Percentiles rank a stretch among this genome's conserved stretches.
phyloP scores from a whole-genome alignment of 73 alveolate species.

The Durusdinium trenchii region DNA sequence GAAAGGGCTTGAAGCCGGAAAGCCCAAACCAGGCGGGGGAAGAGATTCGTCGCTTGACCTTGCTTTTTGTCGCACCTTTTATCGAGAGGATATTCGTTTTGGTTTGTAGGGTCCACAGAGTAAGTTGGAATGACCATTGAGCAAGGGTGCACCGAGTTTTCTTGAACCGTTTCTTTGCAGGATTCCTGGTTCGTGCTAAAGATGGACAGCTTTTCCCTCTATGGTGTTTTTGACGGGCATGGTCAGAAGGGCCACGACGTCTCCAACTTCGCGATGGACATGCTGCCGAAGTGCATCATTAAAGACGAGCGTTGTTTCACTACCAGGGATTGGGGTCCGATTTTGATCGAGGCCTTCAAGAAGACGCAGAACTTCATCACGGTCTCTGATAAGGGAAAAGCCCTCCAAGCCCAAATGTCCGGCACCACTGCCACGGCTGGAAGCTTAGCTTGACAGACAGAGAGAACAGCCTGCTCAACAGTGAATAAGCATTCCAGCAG shows the following conservation, averaged over 20 bases:
- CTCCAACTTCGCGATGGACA: slow-evolving; percentile 95
- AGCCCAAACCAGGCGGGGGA: slow-evolving; percentile 96
- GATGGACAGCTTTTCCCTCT: slow-evolving; percentile 94
- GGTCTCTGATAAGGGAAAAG: slow-evolving; percentile 64
- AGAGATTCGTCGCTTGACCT: background rate
- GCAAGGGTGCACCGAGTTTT: too few species aligned
- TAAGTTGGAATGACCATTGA: too few species aligned
- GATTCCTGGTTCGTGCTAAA: slow-evolving; percentile 95
- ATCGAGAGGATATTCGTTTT: too few species aligned
- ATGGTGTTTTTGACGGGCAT: slow-evolving; percentile 96
- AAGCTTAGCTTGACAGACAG: background rate
- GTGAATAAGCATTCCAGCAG: too few species aligned
- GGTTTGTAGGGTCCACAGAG: slow-evolving; percentile 72
- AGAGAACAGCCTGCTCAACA: too few species aligned
- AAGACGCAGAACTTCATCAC: slow-evolving; percentile 85
- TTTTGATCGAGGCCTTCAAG: slow-evolving; percentile 91
- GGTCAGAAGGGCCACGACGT: slow-evolving; percentile 96
- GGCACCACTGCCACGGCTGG: slow-evolving; percentile 86
- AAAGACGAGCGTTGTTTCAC: slow-evolving; percentile 78
- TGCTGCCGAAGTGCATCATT: slow-evolving; percentile 94
- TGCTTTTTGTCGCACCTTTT: too few species aligned
- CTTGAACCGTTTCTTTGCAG: too few species aligned
- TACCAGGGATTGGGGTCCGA: slow-evolving; percentile 94
- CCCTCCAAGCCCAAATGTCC: slow-evolving; percentile 83
- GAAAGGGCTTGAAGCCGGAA: slow-evolving; percentile 96